These are phyloP conservation scores for Fistulinella prunicolor DNA, from an alignment of 768 basidiomycete genomes.

Conservation along the genomic window DNA sequence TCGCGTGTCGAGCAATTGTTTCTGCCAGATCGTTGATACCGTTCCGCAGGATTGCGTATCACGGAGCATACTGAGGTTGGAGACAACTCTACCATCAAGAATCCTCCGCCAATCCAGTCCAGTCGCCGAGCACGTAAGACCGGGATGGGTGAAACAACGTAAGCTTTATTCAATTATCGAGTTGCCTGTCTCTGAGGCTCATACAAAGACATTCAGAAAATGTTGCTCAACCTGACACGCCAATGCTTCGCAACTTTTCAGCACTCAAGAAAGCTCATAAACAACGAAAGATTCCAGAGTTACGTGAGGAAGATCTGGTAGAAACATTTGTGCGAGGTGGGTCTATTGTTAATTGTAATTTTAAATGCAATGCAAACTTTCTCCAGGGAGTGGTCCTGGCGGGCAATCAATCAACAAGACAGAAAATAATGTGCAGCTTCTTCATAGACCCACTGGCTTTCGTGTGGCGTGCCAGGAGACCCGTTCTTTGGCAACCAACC, in stretches of 20 bases:
- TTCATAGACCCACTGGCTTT: slow-evolving; percentile 86
- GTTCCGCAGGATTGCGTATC: slow-evolving; percentile 59
- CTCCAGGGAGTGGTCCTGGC: slow-evolving; percentile 81
- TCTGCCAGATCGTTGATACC: neutral
- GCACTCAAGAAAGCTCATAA: slow-evolving; percentile 68
- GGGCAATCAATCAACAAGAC: slow-evolving; percentile 99
- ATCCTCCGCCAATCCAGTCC: slow-evolving; percentile 44
- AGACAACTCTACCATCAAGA: slow-evolving; percentile 76
- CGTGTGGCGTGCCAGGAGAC: slow-evolving; percentile 88
- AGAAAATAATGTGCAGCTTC: slow-evolving; percentile 83
- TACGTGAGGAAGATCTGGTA: slow-evolving; percentile 79
- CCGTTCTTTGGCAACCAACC: slow-evolving; percentile 76
- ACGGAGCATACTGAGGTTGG: slow-evolving; percentile 85
- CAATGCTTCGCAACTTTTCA: slow-evolving; percentile 52
- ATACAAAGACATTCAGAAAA: slow-evolving; percentile 26
- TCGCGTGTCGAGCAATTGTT: neutral
- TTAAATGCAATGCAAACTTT: slow-evolving; percentile 7
- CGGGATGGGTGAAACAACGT: slow-evolving; percentile 37
- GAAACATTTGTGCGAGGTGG: slow-evolving; percentile 85
- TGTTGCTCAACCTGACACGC: slow-evolving; percentile 31
- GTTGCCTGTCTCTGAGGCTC: slow-evolving; percentile 28
- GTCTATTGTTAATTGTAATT: slow-evolving; percentile 11
- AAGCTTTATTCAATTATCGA: slow-evolving; percentile 24
- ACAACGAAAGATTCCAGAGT: slow-evolving; percentile 58
- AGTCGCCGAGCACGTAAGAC: slow-evolving; percentile 46